Evolutionary conservation across 306 rosid species (phyloP), one percentile per base, ranked within the genome.

Genomic region (Malus domestica): DNA sequence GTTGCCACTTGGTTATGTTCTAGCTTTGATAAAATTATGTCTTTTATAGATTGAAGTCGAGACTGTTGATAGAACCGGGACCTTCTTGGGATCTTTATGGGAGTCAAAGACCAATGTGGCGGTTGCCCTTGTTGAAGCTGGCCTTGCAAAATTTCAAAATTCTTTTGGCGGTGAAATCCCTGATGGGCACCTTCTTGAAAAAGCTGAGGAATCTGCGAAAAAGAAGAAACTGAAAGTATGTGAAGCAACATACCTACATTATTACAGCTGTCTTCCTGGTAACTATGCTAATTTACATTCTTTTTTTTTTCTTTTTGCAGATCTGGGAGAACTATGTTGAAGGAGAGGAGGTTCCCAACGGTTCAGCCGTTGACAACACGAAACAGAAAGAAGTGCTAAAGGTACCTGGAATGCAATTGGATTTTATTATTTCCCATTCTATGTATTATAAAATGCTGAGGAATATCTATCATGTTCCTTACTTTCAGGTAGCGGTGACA

Each of bases 1-100:
- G 55, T 59, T 57, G 15, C 77, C 67, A 23, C 63, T 68, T 71
- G 77, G 23, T 67, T 29, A 78, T 52, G 78, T 71, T 58, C 61
- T 46, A 73, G 40, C 60, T 15, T 12, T 59, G 70, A 65, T 81
- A 30, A 69, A 25, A 20, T 51, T 70, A 42, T 59, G 66, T 72
- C 59, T 75, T 55, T 3, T 72, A 63, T 82, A 95, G 99, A 87
- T 95, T 80, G 98, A 92, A 80, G 99, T 95, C 49, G 99, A 95
- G 86, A 95, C 97, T 27, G 97, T 89, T 30, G 97, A 95, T 82
- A 86, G 92, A 87, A 92, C 90, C 70, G 99, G 99, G 76, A 95
- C 98, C 16, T 95, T 89, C 88, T 81, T 95, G 90, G 99, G 99
- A 76, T 92, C 99, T 73, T 77, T 95, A 42, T 95, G 99, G 99